Evolutionary conservation across 2,329 filamentous ascomycete genomes (phyloP).

Genomic region (Phyllosticta paracitricarpa): DNA sequence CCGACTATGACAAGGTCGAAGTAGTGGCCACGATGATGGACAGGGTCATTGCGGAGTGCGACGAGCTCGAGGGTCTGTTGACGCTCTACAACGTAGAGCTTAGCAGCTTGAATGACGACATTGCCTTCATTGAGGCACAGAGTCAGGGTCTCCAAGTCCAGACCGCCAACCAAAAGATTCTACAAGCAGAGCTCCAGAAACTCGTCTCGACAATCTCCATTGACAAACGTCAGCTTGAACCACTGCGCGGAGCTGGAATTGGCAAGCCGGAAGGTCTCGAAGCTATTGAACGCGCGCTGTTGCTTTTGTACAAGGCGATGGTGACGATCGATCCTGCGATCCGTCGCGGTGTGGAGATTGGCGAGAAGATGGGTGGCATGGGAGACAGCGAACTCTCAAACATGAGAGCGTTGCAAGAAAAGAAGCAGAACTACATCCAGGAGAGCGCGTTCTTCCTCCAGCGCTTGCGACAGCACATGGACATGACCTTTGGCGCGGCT

Average conservation of each 20-base stretch:
- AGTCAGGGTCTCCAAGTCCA: conserved; percentile 95
- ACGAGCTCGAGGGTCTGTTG: conserved; percentile 87
- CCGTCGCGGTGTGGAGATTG: conserved; percentile 35
- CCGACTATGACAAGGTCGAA: conserved; percentile 82
- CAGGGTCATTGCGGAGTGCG: conserved; percentile 84
- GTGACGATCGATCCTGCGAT: conserved; percentile 82
- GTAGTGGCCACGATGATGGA: conserved; percentile 81
- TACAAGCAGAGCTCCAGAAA: conserved; percentile 80
- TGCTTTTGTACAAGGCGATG: conserved; percentile 85
- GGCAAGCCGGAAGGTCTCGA: conserved; percentile 61
- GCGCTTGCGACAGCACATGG: conserved; percentile 72
- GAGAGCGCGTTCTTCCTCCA: conserved; percentile 70
- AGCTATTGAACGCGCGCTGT: conserved; percentile 66
- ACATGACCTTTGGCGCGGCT: conserved; percentile 66
- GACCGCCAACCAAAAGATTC: conserved; percentile 88
- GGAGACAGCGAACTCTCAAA: conserved; percentile 65
- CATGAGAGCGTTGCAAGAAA: conserved; percentile 91
- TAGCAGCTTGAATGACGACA: conserved; percentile 87
- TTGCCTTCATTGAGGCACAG: conserved; percentile 94
- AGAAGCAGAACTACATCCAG: conserved; percentile 76
- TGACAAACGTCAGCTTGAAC: conserved; percentile 62
- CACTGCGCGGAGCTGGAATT: conserved; percentile 63
- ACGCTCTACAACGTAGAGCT: conserved; percentile 93
- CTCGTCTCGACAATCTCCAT: conserved; percentile 89
- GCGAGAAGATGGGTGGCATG: conserved; percentile 39